Evolutionary conservation across 2,329 filamentous ascomycete species (phyloP).

Genomic region (Elsinoe perseae): DNA sequence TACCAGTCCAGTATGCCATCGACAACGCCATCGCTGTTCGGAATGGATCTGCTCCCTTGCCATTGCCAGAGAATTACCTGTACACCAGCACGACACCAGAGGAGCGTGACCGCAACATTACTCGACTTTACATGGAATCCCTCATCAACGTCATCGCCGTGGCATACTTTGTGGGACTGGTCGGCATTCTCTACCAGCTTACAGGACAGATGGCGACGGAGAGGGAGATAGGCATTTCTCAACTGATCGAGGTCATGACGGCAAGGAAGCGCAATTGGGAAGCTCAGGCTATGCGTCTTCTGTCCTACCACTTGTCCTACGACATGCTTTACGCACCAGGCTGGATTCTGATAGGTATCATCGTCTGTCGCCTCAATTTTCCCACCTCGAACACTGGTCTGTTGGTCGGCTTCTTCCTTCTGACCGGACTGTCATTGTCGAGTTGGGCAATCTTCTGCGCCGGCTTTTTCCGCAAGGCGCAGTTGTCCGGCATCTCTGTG

Average conservation of each 20-base stretch:
- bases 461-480: conserved; percentile 76
- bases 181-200: conserved; percentile 79
- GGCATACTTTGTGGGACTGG: conserved; percentile 68
- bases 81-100: conserved; percentile 65
- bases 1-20: conserved; percentile 72
- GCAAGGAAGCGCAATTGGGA: conserved; percentile 66
- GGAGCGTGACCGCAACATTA: conserved; percentile 58
- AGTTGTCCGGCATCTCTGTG: conserved; percentile 75
- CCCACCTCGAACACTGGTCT: conserved; percentile 37
- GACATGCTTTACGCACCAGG: conserved; percentile 70
- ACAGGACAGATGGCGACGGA: conserved; percentile 80
- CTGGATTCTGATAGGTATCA: conserved; percentile 69
- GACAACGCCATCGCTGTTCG: conserved; percentile 61
- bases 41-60: conserved; percentile 36
- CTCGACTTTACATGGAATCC: conserved; percentile 60
- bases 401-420: conserved; percentile 55
- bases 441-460: conserved; percentile 76
- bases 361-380: conserved; percentile 55
- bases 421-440: conserved; percentile 67
- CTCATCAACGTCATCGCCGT: conserved; percentile 71
- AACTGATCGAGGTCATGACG: conserved; percentile 87
- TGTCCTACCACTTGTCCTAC: conserved; percentile 74
- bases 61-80: conserved; percentile 55
- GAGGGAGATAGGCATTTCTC: conserved; percentile 78
- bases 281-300: conserved; percentile 66